These are phyloP conservation scores for Neltuma alba DNA, from an alignment of 306 rosid genomes.

Conservation along the genomic window DNA sequence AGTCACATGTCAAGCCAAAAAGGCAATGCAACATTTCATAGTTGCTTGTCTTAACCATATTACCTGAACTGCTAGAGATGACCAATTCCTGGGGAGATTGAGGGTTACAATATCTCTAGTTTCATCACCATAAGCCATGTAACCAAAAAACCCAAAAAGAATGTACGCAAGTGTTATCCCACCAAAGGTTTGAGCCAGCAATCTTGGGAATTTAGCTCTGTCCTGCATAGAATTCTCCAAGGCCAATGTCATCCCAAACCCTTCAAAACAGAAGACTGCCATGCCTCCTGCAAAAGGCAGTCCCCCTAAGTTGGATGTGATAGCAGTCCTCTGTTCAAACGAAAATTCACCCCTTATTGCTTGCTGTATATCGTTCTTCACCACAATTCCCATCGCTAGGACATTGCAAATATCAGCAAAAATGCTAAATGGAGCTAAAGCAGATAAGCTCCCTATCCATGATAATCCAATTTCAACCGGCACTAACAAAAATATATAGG, in stretches of 20 bases:
- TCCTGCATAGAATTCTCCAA: constrained; percentile 66
- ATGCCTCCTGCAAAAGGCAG: constrained; percentile 87
- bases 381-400: constrained; percentile 78
- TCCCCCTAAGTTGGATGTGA: constrained; percentile 80
- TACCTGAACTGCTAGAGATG: constrained; percentile 81
- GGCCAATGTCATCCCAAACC: constrained; percentile 91
- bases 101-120: constrained; percentile 81
- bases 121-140: constrained; percentile 91
- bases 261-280: constrained; percentile 90
- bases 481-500: constrained; percentile 61
- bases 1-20: constrained; percentile 22
- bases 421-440: constrained; percentile 83
- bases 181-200: constrained; percentile 77
- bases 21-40: constrained; percentile 10
- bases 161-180: constrained; percentile 70
- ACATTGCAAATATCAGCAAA: constrained; percentile 83
- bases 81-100: constrained; percentile 85
- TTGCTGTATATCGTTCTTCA: constrained; percentile 69
- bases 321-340: constrained; percentile 58
- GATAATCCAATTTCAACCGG: constrained; percentile 76
- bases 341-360: constrained; percentile 51
- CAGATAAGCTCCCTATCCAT: constrained; percentile 72
- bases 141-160: constrained; percentile 78
- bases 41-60: constrained; percentile 6
- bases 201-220: constrained; percentile 53